phyloP scores from a whole-genome alignment of 2,329 filamentous ascomycete genomes.

The Tolypocladium album region DNA sequence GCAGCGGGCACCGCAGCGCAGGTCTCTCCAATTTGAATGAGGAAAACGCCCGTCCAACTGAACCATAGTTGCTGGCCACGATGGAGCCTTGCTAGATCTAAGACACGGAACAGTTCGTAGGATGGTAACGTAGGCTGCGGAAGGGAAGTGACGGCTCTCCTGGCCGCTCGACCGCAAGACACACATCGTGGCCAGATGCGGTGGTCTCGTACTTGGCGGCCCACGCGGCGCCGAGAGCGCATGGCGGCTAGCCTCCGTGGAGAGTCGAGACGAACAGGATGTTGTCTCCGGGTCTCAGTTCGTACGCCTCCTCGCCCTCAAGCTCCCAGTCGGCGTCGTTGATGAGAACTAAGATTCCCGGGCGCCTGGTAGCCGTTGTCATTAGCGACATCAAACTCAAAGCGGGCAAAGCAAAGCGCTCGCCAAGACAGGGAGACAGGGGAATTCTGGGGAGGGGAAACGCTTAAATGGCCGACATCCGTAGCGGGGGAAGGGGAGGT shows the following conservation, averaged over 20 bases:
- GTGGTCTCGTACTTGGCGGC: not conserved
- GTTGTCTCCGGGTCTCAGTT: slow-evolving; percentile 71
- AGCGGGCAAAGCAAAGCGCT: not conserved
- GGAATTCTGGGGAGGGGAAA: not conserved
- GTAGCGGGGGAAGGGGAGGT: not conserved
- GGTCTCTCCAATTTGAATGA: too few relatives aligned
- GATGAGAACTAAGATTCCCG: slow-evolving; percentile 90
- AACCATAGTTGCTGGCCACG: not conserved
- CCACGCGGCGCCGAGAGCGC: not conserved
- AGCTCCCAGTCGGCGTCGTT: slow-evolving; percentile 99
- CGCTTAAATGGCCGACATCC: not conserved
- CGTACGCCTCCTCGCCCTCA: slow-evolving; percentile 86
- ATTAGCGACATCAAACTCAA: slow-evolving; percentile 10
- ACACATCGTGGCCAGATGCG: not conserved
- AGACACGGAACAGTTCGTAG: not conserved
- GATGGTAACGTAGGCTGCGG: not conserved
- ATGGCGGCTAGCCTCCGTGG: slow-evolving; percentile 63
- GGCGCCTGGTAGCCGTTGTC: slow-evolving; percentile 50
- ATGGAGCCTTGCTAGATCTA: not conserved
- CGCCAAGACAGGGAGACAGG: not conserved
- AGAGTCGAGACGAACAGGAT: slow-evolving; percentile 94
- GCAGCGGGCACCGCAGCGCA: not conserved
- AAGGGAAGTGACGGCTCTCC: not conserved
- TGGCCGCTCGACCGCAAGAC: not conserved
- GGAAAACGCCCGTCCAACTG: not conserved